Evolutionary conservation across 1,139 yeast species (phyloP), one percentile per base, ranked within the genome.

Genomic region (Eremothecium gossypii): DNA sequence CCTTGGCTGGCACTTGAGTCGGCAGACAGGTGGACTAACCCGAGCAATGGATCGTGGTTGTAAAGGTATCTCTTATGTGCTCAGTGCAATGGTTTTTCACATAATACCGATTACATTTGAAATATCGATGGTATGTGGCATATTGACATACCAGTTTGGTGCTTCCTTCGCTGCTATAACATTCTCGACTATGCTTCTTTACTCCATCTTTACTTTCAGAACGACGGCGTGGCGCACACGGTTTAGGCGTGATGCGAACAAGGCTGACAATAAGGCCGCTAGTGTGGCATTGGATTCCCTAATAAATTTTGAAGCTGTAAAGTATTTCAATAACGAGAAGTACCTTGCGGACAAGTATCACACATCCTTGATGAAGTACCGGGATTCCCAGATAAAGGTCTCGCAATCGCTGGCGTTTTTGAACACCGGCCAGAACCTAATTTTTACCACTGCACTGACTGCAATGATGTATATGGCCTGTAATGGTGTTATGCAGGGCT

Each of bases 391-490:
- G 30, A 82, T 87, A 52, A 84, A 85, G 57, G 91, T 89, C 20
- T 95, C 96, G 4, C 87, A 95, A 2, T 89, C 97, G 0, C 69
- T 91, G 49, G 95, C 97, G 13, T 87, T 76, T 57, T 70, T 91
- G 49, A 91, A 91, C 54, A 74, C 95, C 0, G 98, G 98, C 4
- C 99, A 91, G 64, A 89, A 85, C 60, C 60, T 87, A 42, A 91
- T 91, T 27, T 91, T 93, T 64, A 84, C 97, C 0, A 65, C 84
- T 32, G 97, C 98, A 1, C 69, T 93, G 51, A 91, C 98, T 1
- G 87, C 82, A 1, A 91, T 93, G 94, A 93, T 91, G 98, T 91
- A 84, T 61, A 81, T 91, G 95, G 97, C 96, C n/a, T 87, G 96
- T 55, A 78, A 79, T 46, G 97, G 97, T 27, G 94, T 91, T 10